Evolutionary conservation across 2,329 filamentous ascomycete genomes (phyloP), one percentile per base, ranked within the genome.

Genomic region (Sporothrix curviconia): DNA sequence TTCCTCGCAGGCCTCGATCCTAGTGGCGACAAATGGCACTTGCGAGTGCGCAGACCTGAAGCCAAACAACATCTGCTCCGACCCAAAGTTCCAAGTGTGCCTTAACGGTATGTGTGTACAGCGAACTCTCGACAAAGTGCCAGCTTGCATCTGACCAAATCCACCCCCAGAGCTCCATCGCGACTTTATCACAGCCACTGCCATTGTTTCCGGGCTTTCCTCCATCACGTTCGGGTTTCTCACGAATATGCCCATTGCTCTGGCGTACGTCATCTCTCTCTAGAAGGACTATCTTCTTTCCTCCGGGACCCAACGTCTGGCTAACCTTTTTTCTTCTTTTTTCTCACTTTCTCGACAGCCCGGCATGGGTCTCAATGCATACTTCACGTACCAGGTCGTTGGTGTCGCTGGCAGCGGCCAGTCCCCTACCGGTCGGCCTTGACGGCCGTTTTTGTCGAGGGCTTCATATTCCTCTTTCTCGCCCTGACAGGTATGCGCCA

Each of bases 161-260:
- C 15, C 19, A 9, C 36, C 15, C 4, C 28, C 55, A 78, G 84
- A 77, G 44, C 71, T 95, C 61, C 86, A 89, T 63, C 82, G 86
- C 32, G 90, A 95, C 69, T 74, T 94, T 17, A 84, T 94, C 58
- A 95, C 90, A 1, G 87, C 88, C 3, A 95, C 90, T 0, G 87
- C 89, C n/a, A 88, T 88, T 9, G 82, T 94, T 53, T 78, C 88
- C 6, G 89, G 89, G 7, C 75, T 94, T 59, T 81, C 87, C 1
- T 87, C 85, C 24, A 85, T 95, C 64, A 76, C 80, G 59, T 92
- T 95, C 74, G 90, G 90, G 3, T 78, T 92, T 19, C 77, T 92
- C 55, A 90, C 90, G 28, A 95, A 95, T 64, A 79, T 94, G 54
- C 89, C 90, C 0, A 86, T 90, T 56, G 85, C 84, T 7, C 72